phyloP scores from a whole-genome alignment of 2,329 filamentous ascomycete species.

The Zymoseptoria passerinii region DNA sequence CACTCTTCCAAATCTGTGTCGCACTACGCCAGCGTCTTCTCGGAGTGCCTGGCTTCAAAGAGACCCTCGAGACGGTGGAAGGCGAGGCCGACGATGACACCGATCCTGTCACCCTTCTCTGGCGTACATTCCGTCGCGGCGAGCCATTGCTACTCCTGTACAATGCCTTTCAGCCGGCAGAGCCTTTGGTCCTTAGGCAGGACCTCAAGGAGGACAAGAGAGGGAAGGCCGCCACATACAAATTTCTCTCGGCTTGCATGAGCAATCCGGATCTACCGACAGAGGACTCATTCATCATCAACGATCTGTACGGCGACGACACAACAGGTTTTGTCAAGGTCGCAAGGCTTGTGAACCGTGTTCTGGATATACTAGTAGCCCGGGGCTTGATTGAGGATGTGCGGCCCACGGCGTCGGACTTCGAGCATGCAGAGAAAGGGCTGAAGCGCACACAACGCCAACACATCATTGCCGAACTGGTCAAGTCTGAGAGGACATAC shows the following conservation, averaged over 20 bases:
- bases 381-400: constrained; percentile 61
- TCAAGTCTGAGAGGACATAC: constrained; percentile 94
- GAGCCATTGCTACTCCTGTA: constrained; percentile 81
- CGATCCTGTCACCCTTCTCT: constrained; percentile 83
- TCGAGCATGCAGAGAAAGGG: constrained; percentile 37
- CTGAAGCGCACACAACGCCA: constrained; percentile 63
- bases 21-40: constrained; percentile 71
- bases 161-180: constrained; percentile 68
- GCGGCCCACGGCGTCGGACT: constrained; percentile 46
- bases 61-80: constrained; percentile 63
- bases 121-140: constrained; percentile 77
- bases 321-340: constrained; percentile 98
- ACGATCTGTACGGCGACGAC: constrained; percentile 84
- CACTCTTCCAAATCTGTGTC: constrained; percentile 91
- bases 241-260: constrained; percentile 84
- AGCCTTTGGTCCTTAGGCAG: constrained; percentile 46
- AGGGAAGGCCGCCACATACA: constrained; percentile 81
- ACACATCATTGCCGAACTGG: constrained; percentile 82
- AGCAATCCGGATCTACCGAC: constrained; percentile 70
- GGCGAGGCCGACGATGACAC: constrained; percentile 58
- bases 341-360: constrained; percentile 82
- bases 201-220: constrained; percentile 60
- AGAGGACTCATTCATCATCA: constrained; percentile 82
- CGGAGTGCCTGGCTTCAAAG: constrained; percentile 75
- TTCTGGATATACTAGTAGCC: constrained; percentile 76